These are phyloP conservation scores for Ajuga chamaepitys DNA, from an alignment of 257 asterid species.

Conservation along the genomic window DNA sequence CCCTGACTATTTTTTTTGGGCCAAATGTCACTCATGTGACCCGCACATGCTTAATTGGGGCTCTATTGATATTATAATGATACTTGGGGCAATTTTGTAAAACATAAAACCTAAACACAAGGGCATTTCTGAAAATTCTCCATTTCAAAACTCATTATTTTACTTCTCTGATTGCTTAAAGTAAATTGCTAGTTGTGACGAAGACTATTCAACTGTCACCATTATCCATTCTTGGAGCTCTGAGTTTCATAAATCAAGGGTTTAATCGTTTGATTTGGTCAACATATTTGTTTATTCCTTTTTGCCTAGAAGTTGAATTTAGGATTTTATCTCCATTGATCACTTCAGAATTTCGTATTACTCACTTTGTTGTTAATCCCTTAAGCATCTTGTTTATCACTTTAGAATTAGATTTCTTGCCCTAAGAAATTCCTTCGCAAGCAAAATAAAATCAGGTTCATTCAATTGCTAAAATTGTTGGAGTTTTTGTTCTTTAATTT, in stretches of 20 bases:
- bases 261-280: constrained; percentile 5
- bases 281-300: background rate
- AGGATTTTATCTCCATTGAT: background rate
- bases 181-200: background rate
- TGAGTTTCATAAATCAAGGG: constrained; percentile 13
- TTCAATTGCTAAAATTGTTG: background rate
- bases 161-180: background rate
- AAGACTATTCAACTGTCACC: too few species aligned
- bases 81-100: too few species aligned
- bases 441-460: background rate
- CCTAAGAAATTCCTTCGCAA: background rate
- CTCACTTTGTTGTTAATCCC: background rate
- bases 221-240: too few species aligned
- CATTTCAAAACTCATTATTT: background rate
- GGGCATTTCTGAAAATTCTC: too few species aligned
- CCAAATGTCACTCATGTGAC: too few species aligned
- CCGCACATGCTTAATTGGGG: too few species aligned
- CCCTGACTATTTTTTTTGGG: too few species aligned
- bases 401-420: background rate
- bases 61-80: too few species aligned
- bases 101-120: too few species aligned
- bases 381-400: background rate
- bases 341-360: too few species aligned
- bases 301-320: background rate
- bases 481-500: too few species aligned